Conservation (phyloP, 768 basidiomycete genomes). For the Amanita pallidorosea region DNA sequence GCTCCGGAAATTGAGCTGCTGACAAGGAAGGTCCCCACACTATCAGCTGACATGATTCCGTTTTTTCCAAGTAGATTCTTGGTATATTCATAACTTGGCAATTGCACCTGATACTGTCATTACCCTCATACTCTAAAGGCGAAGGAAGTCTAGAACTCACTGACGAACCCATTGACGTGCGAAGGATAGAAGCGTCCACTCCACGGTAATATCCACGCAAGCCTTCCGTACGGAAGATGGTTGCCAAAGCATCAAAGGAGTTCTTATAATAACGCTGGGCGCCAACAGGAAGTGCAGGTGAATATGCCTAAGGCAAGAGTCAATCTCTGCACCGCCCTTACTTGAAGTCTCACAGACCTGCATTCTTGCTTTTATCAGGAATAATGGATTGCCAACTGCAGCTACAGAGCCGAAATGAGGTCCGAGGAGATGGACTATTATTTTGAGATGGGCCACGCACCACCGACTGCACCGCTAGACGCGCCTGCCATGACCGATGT, state of each 20-base stretch:
- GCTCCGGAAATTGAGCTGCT: conserved; percentile 85
- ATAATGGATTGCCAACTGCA: conserved; percentile 78
- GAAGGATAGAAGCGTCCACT: conserved; percentile 85
- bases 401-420: conserved; percentile 26
- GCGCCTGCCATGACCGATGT: conserved; percentile 86
- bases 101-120: conserved; percentile 55
- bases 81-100: conserved; percentile 92
- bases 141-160: conserved; percentile 15
- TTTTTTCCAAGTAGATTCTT: conserved; percentile 68
- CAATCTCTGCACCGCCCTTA: not conserved
- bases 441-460: conserved; percentile 26
- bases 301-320: conserved; percentile 60
- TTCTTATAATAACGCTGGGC: conserved; percentile 87
- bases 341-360: conserved; percentile 43
- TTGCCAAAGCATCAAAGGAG: conserved; percentile 70
- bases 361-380: conserved; percentile 96
- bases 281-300: conserved; percentile 88
- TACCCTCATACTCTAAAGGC: conserved; percentile 1
- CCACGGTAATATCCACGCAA: conserved; percentile 78
- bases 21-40: conserved; percentile 77
- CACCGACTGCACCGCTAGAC: conserved; percentile 83
- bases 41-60: conserved; percentile 64
- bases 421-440: not conserved
- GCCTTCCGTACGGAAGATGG: conserved; percentile 72
- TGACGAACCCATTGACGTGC: conserved; percentile 92